A percentile compares a stretch with the other conserved stretches of the same genome.
phyloP scores from a whole-genome alignment of 2,329 filamentous ascomycete genomes.

The Seiridium cupressi region DNA sequence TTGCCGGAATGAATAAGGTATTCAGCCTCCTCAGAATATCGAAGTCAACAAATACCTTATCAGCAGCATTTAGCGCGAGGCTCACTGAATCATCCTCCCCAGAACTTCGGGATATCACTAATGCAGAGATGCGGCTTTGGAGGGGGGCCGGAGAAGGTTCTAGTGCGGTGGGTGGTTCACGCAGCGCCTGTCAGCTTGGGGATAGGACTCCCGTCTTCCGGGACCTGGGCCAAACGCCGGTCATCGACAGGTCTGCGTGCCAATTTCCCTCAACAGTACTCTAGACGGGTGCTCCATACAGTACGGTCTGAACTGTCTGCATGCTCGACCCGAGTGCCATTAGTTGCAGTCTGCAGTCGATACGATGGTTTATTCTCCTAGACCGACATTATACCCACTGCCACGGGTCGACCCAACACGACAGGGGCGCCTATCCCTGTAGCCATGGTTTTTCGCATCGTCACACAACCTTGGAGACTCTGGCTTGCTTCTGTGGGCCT shows the following conservation, averaged over 20 bases:
- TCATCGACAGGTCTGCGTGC: neutral
- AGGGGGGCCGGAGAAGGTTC: neutral
- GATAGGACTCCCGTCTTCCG: conserved; percentile 5
- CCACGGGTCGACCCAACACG: conserved; percentile 31
- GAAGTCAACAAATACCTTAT: neutral
- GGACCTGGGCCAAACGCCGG: neutral
- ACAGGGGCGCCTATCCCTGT: conserved; percentile 8
- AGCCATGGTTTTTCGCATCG: conserved; percentile 8
- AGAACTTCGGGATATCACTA: conserved; percentile 6
- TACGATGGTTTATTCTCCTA: conserved; percentile 9
- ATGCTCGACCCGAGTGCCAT: neutral
- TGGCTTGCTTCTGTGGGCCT: neutral
- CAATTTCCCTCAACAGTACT: conserved; percentile 3
- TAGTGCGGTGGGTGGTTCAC: neutral
- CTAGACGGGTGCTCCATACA: conserved; percentile 9
- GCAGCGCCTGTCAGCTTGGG: neutral
- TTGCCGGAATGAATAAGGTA: neutral
- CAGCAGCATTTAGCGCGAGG: neutral
- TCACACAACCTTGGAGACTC: neutral
- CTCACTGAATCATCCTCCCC: neutral
- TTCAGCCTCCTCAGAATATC: neutral
- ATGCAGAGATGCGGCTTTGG: conserved; percentile 11
- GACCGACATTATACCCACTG: conserved; percentile 31
- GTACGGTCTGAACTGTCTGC: conserved; percentile 11
- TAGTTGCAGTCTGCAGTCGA: neutral